Base-by-base conservation (phyloP, 768 basidiomycete species). In the Rhizopogon vulgaris region DNA sequence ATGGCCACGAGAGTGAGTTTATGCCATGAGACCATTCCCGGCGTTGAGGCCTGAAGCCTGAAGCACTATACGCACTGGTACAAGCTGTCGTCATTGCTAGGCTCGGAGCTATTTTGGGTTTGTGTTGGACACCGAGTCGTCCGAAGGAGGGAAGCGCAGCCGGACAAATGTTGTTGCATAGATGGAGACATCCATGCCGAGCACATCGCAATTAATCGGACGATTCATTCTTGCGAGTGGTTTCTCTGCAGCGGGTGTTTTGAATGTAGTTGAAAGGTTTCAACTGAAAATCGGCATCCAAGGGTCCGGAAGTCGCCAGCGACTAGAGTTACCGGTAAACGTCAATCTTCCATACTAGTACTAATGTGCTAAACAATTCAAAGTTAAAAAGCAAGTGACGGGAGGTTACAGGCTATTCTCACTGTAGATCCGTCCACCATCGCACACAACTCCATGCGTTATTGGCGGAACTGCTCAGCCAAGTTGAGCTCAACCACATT, bases 31-130 rank as follows among this genome's bases (percentile, higher is more conserved):
- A 11, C 2, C 32, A 34, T 17, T 2, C 18, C 32, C 2, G 11
- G 17, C 18, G 1, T 51, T 34, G 28, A 34, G 28, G 22, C 22
- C 22, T 22, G 22, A 22, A 22, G 22, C 22, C 22, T 3, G 22
- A 22, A 3, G 43, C 18, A 28, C 49, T 48, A 51, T 51, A 46
- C 45, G 43, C 49, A 51, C n/a, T n/a, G n/a, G 18, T 10, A n/a
- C 5, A 30, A 14, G 24, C 9, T 6, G 9, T 22, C 45, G 8
- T 15, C 9, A 34, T 34, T 46, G 10, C 10, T 15, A 8, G n/a
- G 17, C 3, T 34, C 30, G 28, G 12, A 5, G 42, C 42, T 45
- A 45, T 45, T 30, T 42, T 43, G 11, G 10, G 27, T 2, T 11
- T 43, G 27, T 28, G 17, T 45, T 14, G 12, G 43, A 34, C 28